Evolutionary conservation across 148 eudicot genomes (phyloP).

Genomic region (Chenopodium berlandieri): DNA sequence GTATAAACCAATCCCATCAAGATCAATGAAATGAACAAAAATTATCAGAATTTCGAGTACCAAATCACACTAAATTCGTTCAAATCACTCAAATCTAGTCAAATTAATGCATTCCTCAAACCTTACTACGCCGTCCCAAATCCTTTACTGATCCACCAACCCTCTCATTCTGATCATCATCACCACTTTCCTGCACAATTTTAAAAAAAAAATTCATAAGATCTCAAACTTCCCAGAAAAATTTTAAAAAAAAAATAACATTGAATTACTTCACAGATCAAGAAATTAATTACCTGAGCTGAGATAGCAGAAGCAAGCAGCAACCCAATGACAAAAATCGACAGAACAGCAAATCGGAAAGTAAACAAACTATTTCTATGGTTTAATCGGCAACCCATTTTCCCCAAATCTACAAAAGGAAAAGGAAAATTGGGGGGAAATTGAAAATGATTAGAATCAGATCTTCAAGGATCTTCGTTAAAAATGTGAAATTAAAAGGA

Average conservation of each 20-base stretch:
- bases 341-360: not conserved
- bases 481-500: not conserved
- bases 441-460: not conserved
- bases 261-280: not conserved
- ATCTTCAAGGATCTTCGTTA: constrained; percentile 1
- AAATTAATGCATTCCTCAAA: constrained; percentile 15
- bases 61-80: too few species aligned
- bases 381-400: constrained; percentile 29
- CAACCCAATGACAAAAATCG: constrained; percentile 6
- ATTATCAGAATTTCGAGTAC: too few species aligned
- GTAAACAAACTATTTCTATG: constrained; percentile 22
- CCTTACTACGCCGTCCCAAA: constrained; percentile 83
- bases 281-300: constrained; percentile 36
- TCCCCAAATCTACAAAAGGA: not conserved
- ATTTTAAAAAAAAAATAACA: not conserved
- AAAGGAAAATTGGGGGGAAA: constrained; percentile 7
- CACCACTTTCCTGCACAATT: constrained; percentile 38
- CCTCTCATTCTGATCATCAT: constrained; percentile 27
- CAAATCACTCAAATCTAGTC: too few species aligned
- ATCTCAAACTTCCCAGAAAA: not conserved
- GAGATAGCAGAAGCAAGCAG: constrained; percentile 24
- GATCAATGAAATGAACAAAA: too few species aligned
- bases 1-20: not conserved
- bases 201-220: not conserved
- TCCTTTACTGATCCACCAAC: constrained; percentile 38